Base-by-base conservation (phyloP, 1,139 yeast genomes). In the Taiozyma onychis region DNA sequence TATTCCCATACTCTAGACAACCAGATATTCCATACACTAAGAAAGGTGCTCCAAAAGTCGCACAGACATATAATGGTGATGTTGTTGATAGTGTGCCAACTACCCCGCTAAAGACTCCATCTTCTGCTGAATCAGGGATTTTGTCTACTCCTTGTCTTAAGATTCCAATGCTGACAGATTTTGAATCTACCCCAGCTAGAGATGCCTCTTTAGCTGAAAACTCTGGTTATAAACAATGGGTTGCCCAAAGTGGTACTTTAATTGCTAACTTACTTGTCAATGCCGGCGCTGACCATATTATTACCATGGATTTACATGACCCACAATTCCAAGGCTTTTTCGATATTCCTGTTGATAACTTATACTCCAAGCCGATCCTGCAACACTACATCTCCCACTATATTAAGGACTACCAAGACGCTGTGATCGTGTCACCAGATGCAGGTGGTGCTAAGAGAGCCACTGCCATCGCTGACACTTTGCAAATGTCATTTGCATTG, bases 381-480 rank as follows among this genome's bases (percentile, higher is more conserved):
- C 89, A 87, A 67, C 85, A 87, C 58, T 91, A 88, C 67, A 88
- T 91, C 52, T 75, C 79, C 32, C 83, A 85, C 57, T 76, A 75
- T 56, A 82, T 90, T 49, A 91, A 95, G 18, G 71, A 86, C 57
- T 88, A 82, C 66, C 79, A 79, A 55, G 85, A 88, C 39, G 85
- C 90, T 50, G 95, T 90, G 13, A 82, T 91, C 58, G 97, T 91
- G 32, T 88, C 96, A 1, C 97, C 97, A 0, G 97, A 91, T 69
- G 91, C 97, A 46, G 98, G 98, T 63, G 99, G 98, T 54, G 98
- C 98, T 47, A 93, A 93, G 66, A 75, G 98, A 57, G 98, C 99
- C 35, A 88, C 97, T 1, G 85, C 93, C 1, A 79, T 93, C 55
- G 99, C 99, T 2, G 99, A 93, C 69, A 80, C 88, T 1, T 72